phyloP scores from a whole-genome alignment of 78 protist genomes.

The Dictyostelium brefeldianum region DNA sequence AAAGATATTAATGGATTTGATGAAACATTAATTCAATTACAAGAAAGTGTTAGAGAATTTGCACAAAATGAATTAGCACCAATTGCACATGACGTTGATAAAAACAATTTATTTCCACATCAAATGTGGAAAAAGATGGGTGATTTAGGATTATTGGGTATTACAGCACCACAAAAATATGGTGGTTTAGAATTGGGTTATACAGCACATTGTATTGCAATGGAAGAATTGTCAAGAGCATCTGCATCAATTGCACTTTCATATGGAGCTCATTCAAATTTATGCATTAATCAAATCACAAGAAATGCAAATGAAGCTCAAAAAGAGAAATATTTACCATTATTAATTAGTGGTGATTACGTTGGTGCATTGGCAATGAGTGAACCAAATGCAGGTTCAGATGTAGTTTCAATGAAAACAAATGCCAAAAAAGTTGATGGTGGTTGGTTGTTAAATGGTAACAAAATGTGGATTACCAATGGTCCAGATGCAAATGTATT shows the following conservation, averaged over 20 bases:
- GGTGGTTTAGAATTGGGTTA: slow-evolving; percentile 91
- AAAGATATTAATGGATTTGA: slow-evolving; percentile 43
- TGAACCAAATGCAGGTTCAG: slow-evolving; percentile 97
- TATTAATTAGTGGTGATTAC: slow-evolving; percentile 94
- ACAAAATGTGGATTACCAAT: slow-evolving; percentile 96
- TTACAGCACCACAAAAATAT: slow-evolving; percentile 91
- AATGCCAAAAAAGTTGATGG: slow-evolving; percentile 79
- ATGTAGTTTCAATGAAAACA: slow-evolving; percentile 93
- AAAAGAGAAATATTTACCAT: slow-evolving; percentile 80
- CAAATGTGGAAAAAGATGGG: slow-evolving; percentile 92
- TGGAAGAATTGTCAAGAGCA: slow-evolving; percentile 93
- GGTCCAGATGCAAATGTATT: slow-evolving; percentile 94
- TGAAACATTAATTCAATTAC: slow-evolving; percentile 64
- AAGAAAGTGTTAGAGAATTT: slow-evolving; percentile 78
- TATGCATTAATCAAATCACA: slow-evolving; percentile 94
- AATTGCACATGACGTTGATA: slow-evolving; percentile 89
- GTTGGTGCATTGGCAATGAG: slow-evolving; percentile 97
- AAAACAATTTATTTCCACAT: slow-evolving; percentile 79
- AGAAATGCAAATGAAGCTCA: slow-evolving; percentile 95
- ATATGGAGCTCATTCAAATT: slow-evolving; percentile 97
- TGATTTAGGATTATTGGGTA: slow-evolving; percentile 94
- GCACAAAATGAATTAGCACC: slow-evolving; percentile 92
- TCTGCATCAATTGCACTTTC: slow-evolving; percentile 91
- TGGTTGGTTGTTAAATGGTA: slow-evolving; percentile 89
- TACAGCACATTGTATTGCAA: slow-evolving; percentile 87